Base-by-base conservation (phyloP, 2,329 filamentous ascomycete species). In the Westerdykella ornata region DNA sequence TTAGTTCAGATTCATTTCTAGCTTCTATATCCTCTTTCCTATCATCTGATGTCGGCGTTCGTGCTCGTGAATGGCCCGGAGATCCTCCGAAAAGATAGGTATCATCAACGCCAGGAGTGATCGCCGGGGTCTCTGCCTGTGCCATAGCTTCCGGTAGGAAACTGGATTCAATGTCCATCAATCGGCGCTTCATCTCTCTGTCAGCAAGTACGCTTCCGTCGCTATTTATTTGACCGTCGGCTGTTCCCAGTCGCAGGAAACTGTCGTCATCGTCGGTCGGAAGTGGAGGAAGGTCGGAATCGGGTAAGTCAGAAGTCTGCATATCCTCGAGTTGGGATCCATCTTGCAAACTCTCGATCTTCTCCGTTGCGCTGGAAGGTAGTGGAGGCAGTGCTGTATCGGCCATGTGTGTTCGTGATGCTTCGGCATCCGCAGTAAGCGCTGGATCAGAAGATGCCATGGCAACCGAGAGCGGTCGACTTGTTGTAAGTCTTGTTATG, bases 151-250 rank as follows among this genome's bases (percentile, higher is more conserved):
- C 77, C 0, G 77, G 78, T 34, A 81, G 46, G 50, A 82, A 81
- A 53, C 77, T 81, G 3, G 78, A 81, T 56, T 81, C 78, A 41
- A 81, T 71, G 49, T 82, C 78, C 69, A 77, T 72, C 47, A 82
- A 59, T 48, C 75, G 75, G 43, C 72, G 69, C 49, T 73, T 72
- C 74, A 81, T 80, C 52, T 79, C 77, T 39, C 67, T 67, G 58
- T 81, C 77, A 51, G 78, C 71, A 28, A 80, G 48, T 12, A 56
- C 63, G 43, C 67, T 68, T 28, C 56, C 67, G 31, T 70, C 68
- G 40, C 57, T 60, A n/a, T 58, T 54, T 13, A 54, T 28, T 12
- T 56, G 48, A 46, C 51, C 56, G 36, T 64, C 57, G 15, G 48
- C 52, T 34, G 56, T 50, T 41, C 57, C 54, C 12, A 47, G 47